phyloP scores from a whole-genome alignment of 345 rosid species.

The Euphorbia tirucalli region DNA sequence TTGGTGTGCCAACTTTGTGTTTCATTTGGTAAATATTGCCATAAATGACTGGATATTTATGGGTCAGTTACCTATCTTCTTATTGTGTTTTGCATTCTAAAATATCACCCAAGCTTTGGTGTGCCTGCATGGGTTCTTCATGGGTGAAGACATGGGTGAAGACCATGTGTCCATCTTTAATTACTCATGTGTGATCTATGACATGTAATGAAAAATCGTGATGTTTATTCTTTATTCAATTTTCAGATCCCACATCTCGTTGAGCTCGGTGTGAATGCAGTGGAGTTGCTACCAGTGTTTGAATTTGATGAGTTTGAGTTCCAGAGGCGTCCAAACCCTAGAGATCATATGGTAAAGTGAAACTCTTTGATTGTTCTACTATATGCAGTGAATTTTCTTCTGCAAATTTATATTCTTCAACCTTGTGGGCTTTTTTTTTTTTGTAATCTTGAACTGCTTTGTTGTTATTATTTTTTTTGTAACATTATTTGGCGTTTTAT shows the following conservation, averaged over 20 bases:
- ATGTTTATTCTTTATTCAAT: slow-evolving; percentile 16
- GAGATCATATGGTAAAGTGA: slow-evolving; percentile 84
- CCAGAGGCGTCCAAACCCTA: slow-evolving; percentile 79
- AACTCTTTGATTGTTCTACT: background rate
- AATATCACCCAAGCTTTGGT: background rate
- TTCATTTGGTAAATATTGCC: background rate
- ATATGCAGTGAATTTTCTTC: background rate
- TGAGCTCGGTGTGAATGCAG: slow-evolving; percentile 90
- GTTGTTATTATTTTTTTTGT: background rate
- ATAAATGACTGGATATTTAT: background rate
- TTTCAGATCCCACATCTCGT: slow-evolving; percentile 81
- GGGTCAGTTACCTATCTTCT: background rate
- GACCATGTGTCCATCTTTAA: background rate
- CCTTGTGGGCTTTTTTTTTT: background rate
- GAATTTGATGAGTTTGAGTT: slow-evolving; percentile 95
- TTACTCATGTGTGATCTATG: too few species aligned
- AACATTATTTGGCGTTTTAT: background rate
- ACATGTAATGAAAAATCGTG: slow-evolving; percentile 26
- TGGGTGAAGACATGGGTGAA: too few species aligned
- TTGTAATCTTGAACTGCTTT: background rate
- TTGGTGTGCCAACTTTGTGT: background rate
- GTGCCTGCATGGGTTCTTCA: background rate
- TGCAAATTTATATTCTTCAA: background rate
- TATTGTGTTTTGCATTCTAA: slow-evolving; percentile 1
- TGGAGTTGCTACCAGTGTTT: slow-evolving; percentile 86